These are phyloP conservation scores for Lobosporangium transversale DNA, from an alignment of 192 early-diverging fungal species.

Conservation along the genomic window DNA sequence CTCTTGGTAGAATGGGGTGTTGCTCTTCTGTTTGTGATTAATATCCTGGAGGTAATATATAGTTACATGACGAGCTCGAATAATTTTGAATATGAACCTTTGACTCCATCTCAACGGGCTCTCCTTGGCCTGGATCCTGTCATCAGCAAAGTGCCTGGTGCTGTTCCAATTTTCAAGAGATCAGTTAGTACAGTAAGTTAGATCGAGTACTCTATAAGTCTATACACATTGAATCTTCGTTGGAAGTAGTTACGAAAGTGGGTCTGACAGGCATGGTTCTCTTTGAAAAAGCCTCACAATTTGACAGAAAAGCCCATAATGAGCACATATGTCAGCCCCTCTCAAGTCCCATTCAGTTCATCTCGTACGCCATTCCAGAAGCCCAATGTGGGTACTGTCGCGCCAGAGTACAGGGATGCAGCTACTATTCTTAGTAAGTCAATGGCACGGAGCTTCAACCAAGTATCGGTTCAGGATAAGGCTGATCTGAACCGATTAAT, in stretches of 20 bases:
- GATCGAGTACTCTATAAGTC: too few relatives aligned
- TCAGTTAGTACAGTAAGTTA: constrained; percentile 16
- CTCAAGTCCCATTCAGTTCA: constrained; percentile 10
- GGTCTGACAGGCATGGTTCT: too few relatives aligned
- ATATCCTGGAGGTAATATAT: constrained; percentile 25
- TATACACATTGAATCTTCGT: too few relatives aligned
- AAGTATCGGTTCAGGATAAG: constrained; percentile 25
- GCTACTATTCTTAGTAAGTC: constrained; percentile 46
- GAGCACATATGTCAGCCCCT: constrained; percentile 41
- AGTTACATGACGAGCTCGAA: constrained; percentile 28
- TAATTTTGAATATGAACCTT: constrained; percentile 32
- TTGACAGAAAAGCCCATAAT: constrained; percentile 22
- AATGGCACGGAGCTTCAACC: constrained; percentile 38
- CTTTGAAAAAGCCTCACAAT: constrained; percentile 4
- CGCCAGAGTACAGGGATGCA: constrained; percentile 32
- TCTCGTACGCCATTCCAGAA: constrained; percentile 27
- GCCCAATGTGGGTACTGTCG: neutral
- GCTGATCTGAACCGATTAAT: constrained; percentile 32
- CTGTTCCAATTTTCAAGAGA: constrained; percentile 28
- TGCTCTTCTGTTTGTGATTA: constrained; percentile 5
- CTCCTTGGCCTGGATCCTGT: constrained; percentile 42
- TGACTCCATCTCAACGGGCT: constrained; percentile 38
- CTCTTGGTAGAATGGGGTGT: constrained; percentile 32
- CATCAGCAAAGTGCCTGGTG: constrained; percentile 24
- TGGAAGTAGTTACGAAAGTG: too few relatives aligned